These are phyloP conservation scores for Tetraselmis chui DNA, from an alignment of 139 green algal genomes.

Conservation along the genomic window DNA sequence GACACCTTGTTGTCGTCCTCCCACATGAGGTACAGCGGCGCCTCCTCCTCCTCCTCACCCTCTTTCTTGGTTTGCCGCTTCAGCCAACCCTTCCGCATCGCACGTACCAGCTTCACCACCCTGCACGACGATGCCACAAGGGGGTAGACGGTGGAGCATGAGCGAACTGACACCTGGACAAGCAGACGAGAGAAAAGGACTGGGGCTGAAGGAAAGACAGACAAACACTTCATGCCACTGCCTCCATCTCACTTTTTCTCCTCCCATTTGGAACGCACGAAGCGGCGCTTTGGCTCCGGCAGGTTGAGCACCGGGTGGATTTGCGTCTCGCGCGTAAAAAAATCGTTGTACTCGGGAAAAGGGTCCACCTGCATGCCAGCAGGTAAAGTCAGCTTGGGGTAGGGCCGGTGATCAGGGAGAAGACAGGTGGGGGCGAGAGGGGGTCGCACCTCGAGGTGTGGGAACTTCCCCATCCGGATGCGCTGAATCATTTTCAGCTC, in stretches of 20 bases:
- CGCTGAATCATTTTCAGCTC: conserved; percentile 87
- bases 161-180: no score
- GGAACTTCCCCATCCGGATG: conserved; percentile 84
- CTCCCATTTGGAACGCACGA: conserved; percentile 94
- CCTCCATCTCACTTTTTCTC: conserved; percentile 73
- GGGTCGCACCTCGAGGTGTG: conserved; percentile 68
- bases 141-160: no score
- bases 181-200: no score
- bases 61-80: conserved; percentile 37
- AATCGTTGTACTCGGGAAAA: conserved; percentile 41
- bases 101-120: conserved; percentile 78
- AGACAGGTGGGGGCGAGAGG: not conserved
- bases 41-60: conserved; percentile 30
- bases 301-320: conserved; percentile 67
- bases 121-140: not conserved
- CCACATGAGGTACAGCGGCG: conserved; percentile 84
- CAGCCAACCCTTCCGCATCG: conserved; percentile 89
- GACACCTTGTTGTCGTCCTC: conserved; percentile 62
- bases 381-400: not conserved
- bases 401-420: not conserved
- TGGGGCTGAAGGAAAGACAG: no score
- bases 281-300: conserved; percentile 92
- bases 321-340: conserved; percentile 68
- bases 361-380: not conserved
- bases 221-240: not conserved